A percentile compares a stretch with the other conserved stretches of the same genome.
Conservation (phyloP, 2,329 filamentous ascomycete species). For the Stemphylium beticola region DNA sequence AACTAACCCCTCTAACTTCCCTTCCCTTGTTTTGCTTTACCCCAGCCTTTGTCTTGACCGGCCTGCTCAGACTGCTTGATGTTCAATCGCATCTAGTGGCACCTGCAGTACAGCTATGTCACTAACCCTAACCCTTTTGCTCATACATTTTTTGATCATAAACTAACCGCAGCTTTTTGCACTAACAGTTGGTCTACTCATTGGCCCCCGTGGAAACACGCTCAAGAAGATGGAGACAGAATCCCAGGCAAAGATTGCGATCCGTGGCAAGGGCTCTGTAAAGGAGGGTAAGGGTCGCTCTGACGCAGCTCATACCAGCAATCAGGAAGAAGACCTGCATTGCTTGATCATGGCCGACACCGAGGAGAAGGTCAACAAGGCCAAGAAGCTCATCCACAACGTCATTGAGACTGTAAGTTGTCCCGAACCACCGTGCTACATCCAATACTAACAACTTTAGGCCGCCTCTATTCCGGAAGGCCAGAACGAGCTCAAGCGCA, state of each 20-base stretch:
- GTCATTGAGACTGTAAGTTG: slow-evolving; percentile 94
- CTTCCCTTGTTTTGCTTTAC: slow-evolving; percentile 51
- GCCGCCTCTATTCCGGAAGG: slow-evolving; percentile 98
- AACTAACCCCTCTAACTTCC: slow-evolving; percentile 87
- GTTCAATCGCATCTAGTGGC: slow-evolving; percentile 37
- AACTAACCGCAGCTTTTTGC: slow-evolving; percentile 89
- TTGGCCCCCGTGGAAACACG: slow-evolving; percentile 99
- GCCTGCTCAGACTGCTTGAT: slow-evolving; percentile 46
- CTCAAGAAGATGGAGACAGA: slow-evolving; percentile 99
- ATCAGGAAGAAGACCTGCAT: slow-evolving; percentile 99
- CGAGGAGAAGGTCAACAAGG: slow-evolving; percentile 99
- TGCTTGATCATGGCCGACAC: slow-evolving; percentile 99
- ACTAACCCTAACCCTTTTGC: slow-evolving; percentile 49
- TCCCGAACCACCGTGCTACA: not conserved
- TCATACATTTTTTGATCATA: slow-evolving; percentile 52
- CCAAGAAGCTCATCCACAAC: slow-evolving; percentile 97
- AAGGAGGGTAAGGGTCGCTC: slow-evolving; percentile 99
- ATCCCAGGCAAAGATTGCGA: slow-evolving; percentile 97
- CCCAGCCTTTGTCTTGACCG: slow-evolving; percentile 54
- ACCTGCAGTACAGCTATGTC: slow-evolving; percentile 48
- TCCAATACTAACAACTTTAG: slow-evolving; percentile 58
- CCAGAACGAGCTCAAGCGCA: slow-evolving; percentile 98
- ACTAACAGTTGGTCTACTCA: slow-evolving; percentile 98
- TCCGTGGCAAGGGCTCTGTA: slow-evolving; percentile 98
- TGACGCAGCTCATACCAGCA: slow-evolving; percentile 98